Percentiles rank a stretch among this genome's conserved stretches.
Evolutionary conservation across 345 rosid species (phyloP).

Genomic region (Salix koriyanagi): DNA sequence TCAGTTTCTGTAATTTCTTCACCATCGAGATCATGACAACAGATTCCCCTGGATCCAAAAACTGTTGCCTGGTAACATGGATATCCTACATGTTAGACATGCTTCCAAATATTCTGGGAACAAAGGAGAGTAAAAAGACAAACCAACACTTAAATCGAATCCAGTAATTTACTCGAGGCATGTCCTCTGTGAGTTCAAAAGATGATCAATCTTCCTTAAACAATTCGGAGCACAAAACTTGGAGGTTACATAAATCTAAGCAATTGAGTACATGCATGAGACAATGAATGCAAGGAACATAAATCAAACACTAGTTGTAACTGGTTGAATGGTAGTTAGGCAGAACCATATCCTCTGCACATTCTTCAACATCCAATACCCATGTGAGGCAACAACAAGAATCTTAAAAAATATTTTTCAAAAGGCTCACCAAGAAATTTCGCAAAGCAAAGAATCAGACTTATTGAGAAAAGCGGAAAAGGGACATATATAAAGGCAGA

Average conservation of each 20-base stretch:
- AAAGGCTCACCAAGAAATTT: not conserved
- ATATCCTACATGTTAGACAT: not conserved
- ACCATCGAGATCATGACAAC: slow-evolving; percentile 93
- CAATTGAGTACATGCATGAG: not conserved
- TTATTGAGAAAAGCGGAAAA: not conserved
- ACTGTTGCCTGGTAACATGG: slow-evolving; percentile 77
- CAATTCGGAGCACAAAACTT: not conserved
- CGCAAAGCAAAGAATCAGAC: not conserved
- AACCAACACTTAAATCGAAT: not conserved
- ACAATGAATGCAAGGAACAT: not conserved
- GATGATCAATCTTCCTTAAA: not conserved
- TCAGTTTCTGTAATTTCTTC: slow-evolving; percentile 80
- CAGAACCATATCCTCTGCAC: not conserved
- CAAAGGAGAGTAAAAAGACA: not conserved
- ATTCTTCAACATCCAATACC: not conserved
- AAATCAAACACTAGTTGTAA: not conserved
- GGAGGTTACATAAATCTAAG: not conserved
- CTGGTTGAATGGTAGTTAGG: not conserved
- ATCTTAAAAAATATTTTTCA: not conserved
- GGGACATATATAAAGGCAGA: not conserved
- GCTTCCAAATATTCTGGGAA: not conserved
- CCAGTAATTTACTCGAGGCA: not conserved
- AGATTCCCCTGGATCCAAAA: slow-evolving; percentile 89
- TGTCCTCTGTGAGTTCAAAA: not conserved
- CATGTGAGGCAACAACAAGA: not conserved